Conservation (phyloP, 768 basidiomycete genomes). For the Podaxis rugospora region DNA sequence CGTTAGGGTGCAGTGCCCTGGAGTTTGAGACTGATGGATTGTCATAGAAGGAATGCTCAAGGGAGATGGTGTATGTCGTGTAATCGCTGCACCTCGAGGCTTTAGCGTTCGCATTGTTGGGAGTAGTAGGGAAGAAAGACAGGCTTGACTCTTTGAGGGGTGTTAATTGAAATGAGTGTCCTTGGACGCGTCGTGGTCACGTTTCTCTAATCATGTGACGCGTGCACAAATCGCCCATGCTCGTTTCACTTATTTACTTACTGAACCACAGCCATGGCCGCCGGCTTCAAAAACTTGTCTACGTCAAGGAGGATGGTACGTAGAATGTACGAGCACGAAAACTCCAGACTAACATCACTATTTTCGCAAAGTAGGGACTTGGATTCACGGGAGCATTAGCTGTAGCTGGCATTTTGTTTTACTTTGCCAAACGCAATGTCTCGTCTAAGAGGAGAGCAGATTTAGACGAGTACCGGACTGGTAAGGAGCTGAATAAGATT, state of each 20-base stretch:
- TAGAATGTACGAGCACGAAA: not conserved
- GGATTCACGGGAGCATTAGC: slow-evolving; percentile 27
- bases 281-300: slow-evolving; percentile 8
- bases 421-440: slow-evolving; percentile 28
- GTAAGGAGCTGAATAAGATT: slow-evolving; percentile 17
- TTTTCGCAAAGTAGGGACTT: slow-evolving; percentile 18
- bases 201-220: too few species aligned
- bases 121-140: too few species aligned
- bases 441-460: slow-evolving; percentile 27
- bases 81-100: not conserved
- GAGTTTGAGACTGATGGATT: not conserved
- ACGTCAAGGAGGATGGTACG: slow-evolving; percentile 16
- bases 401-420: slow-evolving; percentile 27
- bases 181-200: too few species aligned
- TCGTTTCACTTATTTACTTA: not conserved
- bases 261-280: not conserved
- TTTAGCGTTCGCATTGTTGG: too few species aligned
- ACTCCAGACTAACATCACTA: not conserved
- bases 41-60: not conserved
- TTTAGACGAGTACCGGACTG: slow-evolving; percentile 25
- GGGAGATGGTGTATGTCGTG: not conserved
- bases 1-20: not conserved
- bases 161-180: too few species aligned
- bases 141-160: too few species aligned
- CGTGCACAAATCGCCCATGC: too few species aligned